A percentile compares a stretch with the other conserved stretches of the same genome.
phyloP scores from a whole-genome alignment of 352 stramenopile species.

The Blastocystis hominis region DNA sequence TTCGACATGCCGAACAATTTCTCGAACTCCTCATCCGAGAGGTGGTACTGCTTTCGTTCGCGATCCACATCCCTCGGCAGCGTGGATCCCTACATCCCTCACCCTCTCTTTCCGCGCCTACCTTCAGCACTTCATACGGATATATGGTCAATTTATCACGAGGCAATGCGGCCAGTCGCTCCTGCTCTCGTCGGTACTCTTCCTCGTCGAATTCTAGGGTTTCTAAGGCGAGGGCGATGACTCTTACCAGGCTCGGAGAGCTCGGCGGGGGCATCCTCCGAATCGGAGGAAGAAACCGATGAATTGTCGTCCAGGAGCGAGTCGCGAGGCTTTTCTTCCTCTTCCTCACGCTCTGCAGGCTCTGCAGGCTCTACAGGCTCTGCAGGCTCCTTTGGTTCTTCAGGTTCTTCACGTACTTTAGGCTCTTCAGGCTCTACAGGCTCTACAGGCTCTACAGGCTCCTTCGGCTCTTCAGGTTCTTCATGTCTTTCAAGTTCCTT shows the following conservation, averaged over 20 bases:
- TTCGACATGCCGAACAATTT: constrained; percentile 15
- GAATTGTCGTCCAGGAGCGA: too few species aligned
- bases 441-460: too few species aligned
- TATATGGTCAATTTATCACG: neutral
- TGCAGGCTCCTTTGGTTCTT: too few species aligned
- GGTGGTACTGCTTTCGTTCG: constrained; percentile 12
- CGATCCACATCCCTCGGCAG: neutral
- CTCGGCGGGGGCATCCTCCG: too few species aligned
- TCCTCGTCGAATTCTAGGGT: neutral
- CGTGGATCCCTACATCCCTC: neutral
- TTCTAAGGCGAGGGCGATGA: too few species aligned
- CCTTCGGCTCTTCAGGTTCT: too few species aligned
- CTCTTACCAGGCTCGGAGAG: too few species aligned
- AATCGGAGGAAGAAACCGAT: too few species aligned
- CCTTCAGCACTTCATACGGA: neutral
- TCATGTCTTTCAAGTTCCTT: neutral
- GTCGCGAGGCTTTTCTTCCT: neutral
- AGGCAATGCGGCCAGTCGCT: neutral
- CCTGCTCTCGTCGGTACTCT: neutral
- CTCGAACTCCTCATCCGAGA: constrained; percentile 27
- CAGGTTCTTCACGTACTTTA: too few species aligned
- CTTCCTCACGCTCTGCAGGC: neutral
- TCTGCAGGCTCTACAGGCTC: too few species aligned
- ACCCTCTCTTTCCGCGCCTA: neutral
- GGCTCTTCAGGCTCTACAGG: too few species aligned